Base-by-base conservation (phyloP, 345 rosid species). In the Mercurialis annua region DNA sequence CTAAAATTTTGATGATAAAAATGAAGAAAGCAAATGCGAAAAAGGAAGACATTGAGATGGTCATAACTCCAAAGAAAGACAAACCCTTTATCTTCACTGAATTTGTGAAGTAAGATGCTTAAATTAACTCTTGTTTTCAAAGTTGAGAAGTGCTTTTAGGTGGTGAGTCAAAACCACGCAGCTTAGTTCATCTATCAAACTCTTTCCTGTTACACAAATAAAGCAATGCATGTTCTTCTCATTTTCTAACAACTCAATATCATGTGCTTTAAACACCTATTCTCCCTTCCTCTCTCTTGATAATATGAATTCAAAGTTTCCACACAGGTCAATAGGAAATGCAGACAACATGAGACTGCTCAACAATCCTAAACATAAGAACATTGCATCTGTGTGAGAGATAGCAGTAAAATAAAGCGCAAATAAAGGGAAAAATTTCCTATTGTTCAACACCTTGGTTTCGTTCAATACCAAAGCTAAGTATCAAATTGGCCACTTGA, bases 181-280 rank as follows among this genome's bases (percentile, higher is more conserved):
- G 56, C 31, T 43, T 23, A 61, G 55, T 58, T 67, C 68, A 69
- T 34, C 69, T 66, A 33, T 43, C 57, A 53, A 59, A 34, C 50
- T 20, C 66, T 47, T 49, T 58, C 65, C 71, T 12, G 43, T 49
- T 23, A 23, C 51, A 66, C 34, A 17, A 18, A 53, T 54, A 10
- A n/a, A n/a, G 30, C 4, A 3, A 66, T 55, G 51, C 81, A 78
- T 51, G 76, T 40, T 48, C 40, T 68, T 65, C 62, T 48, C 65
- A 75, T 75, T 78, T 78, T 27, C 74, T 56, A 75, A 78, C 82
- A 43, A 61, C 71, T 60, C 18, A 0, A 15, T 57, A 24, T 46
- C 73, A 73, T 59, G 71, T 36, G n/a, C 67, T 29, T 52, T 44
- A 59, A n/a, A 46, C 42, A 44, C 61, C 4, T 29, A 34, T 44